Conservation (phyloP, 176 grass and related monocot species). For the Metroxylon sagu region DNA sequence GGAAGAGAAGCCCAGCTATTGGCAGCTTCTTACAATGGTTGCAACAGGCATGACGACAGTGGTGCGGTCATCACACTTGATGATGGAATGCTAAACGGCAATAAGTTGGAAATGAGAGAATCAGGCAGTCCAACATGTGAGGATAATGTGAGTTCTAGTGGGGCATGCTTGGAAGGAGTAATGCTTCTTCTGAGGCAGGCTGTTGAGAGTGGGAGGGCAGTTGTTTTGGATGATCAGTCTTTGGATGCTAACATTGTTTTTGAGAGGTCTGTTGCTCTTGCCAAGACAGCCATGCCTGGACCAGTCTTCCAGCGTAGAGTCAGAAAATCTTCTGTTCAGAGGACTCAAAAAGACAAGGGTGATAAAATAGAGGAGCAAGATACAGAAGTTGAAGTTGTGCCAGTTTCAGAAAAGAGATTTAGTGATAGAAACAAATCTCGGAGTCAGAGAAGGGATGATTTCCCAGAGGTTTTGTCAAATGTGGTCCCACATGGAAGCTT, state of each 20-base stretch:
- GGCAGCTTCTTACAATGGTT: too few species aligned
- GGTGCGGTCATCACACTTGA: not conserved
- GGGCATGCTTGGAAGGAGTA: constrained; percentile 46
- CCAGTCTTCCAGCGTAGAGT: constrained; percentile 23
- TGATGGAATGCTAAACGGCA: too few species aligned
- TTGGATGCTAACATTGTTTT: constrained; percentile 54
- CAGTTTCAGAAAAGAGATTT: constrained; percentile 22
- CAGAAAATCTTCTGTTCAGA: constrained; percentile 21
- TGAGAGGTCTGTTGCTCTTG: constrained; percentile 51
- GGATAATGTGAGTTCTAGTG: constrained; percentile 2
- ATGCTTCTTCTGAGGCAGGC: constrained; percentile 58
- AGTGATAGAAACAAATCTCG: constrained; percentile 8
- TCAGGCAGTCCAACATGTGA: constrained; percentile 8
- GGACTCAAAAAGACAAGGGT: constrained; percentile 18
- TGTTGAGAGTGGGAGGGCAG: constrained; percentile 42
- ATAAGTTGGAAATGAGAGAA: constrained; percentile 12
- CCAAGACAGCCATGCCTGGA: constrained; percentile 41
- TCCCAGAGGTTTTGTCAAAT: constrained; percentile 35
- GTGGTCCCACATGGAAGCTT: constrained; percentile 57
- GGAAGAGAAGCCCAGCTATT: too few species aligned
- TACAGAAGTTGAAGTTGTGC: constrained; percentile 16
- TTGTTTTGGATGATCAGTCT: constrained; percentile 42
- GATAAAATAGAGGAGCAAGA: constrained; percentile 18
- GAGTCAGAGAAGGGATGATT: constrained; percentile 33
- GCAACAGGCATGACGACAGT: not conserved